Evolutionary conservation across 352 stramenopile species (phyloP), one percentile per base, ranked within the genome.

Genomic region (Halophytophthora polymorphica): DNA sequence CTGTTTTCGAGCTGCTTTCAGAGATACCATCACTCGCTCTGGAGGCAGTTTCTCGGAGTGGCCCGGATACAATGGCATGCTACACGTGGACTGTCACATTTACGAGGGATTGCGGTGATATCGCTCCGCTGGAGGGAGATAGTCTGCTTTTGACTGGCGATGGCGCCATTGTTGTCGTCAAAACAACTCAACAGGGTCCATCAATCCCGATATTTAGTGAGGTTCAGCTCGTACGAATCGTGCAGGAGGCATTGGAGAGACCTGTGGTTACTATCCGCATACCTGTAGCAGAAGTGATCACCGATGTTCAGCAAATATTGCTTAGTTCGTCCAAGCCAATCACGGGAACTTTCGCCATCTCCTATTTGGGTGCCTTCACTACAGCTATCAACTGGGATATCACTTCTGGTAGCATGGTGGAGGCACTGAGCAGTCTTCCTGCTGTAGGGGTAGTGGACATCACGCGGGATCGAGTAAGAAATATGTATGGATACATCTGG

Each of bases 41-140:
- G 15, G 47, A 51, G 2, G 53, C 43, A 11, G 61, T 90, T 5
- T 40, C 56, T 6, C 57, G 72, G 22, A 45, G 61, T 15, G 70
- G 59, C 1, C 64, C 61, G 13, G 56, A 85, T 44, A 48, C 62
- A 17, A 56, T 68, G 22, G 38, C 44, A n/a, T 58, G 63, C 6
- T 83, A 63, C 53, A 39, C 51, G 5, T 83, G 72, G 72, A 50
- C 53, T 3, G 48, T 83, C 12, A 77, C 69, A 17, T 83, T 83
- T 23, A 36, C 48, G 6, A 40, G 56, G 2, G 43, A 48, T 12
- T 61, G 62, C 34, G 71, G 71, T 1, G 54, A 79, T 44, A 34
- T 83, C 2, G 34, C 57, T 1, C 34, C 61, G 29, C 53, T 83
- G 1, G 22, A 41, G 37, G 60, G 34, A 7, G 52, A 71, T 25